Evolutionary conservation across 495 filamentous ascomycete genomes (phyloP).

Genomic region (Ramalina intermedia): DNA sequence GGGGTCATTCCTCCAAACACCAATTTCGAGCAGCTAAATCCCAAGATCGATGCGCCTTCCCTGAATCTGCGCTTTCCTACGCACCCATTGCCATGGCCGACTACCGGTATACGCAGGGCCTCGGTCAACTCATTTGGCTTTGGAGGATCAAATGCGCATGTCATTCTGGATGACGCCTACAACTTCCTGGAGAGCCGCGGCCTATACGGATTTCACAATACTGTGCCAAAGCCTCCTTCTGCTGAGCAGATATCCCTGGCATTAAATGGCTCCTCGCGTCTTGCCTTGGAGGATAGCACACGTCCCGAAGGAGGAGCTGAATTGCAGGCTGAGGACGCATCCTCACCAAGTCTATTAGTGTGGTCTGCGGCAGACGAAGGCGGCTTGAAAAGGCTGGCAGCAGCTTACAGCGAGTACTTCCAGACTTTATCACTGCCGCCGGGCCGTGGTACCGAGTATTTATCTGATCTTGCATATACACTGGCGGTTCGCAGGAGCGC

Average conservation of each 20-base stretch:
- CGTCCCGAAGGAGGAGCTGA: neutral
- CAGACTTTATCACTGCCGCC: too few species aligned
- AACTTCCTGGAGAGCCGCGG: neutral
- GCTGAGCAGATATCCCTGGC: neutral
- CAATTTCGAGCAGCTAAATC: slow-evolving; percentile 29
- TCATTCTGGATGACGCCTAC: slow-evolving; percentile 13
- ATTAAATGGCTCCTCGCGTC: neutral
- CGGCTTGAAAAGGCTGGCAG: neutral
- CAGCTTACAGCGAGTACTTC: neutral
- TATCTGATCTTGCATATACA: slow-evolving; percentile 20
- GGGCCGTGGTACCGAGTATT: slow-evolving; percentile 1
- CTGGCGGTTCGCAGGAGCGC: slow-evolving; percentile 23
- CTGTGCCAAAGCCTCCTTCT: too few species aligned
- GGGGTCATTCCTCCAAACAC: slow-evolving; percentile 33
- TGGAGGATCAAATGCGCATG: slow-evolving; percentile 36
- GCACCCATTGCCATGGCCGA: neutral
- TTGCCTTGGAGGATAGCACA: neutral
- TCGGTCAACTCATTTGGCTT: slow-evolving; percentile 34
- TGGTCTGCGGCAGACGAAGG: slow-evolving; percentile 1
- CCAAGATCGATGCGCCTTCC: slow-evolving; percentile 7
- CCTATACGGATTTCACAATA: too few species aligned
- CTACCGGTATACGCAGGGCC: slow-evolving; percentile 5
- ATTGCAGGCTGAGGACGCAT: neutral
- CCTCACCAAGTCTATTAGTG: neutral
- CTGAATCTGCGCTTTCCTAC: neutral